Percentiles rank a stretch among this genome's conserved stretches.
Evolutionary conservation across 192 early-diverging fungal genomes (phyloP).

Genomic region (Linnemannia hyalina): DNA sequence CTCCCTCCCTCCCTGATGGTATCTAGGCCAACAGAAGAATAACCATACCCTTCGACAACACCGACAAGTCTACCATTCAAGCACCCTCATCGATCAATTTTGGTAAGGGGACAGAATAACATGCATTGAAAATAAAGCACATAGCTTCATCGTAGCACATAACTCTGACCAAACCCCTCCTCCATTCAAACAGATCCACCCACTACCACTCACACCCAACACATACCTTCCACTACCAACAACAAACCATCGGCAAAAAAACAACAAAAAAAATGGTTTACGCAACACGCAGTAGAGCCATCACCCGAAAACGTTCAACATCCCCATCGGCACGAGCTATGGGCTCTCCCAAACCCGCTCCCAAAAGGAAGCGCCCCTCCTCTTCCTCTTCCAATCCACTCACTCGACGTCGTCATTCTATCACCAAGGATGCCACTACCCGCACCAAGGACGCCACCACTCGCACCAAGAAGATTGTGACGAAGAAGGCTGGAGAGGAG

Average conservation of each 20-base stretch:
- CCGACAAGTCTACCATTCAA: too few species aligned
- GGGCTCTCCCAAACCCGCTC: background rate
- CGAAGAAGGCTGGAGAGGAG: background rate
- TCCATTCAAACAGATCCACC: too few species aligned
- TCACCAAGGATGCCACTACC: background rate
- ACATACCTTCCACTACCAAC: background rate
- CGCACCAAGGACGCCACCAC: background rate
- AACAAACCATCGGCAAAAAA: background rate
- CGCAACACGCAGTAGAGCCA: constrained; percentile 3
- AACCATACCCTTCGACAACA: too few species aligned
- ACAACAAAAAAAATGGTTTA: background rate
- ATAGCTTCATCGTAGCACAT: too few species aligned
- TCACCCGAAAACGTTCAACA: background rate
- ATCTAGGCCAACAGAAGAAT: too few species aligned
- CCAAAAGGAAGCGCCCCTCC: background rate
- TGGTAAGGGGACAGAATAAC: too few species aligned
- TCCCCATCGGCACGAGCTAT: background rate
- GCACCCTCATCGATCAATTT: too few species aligned
- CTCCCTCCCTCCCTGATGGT: too few species aligned
- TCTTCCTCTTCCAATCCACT: background rate
- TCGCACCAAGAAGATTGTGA: background rate
- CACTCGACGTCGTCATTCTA: background rate
- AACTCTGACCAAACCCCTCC: too few species aligned
- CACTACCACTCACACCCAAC: too few species aligned
- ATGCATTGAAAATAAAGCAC: too few species aligned